Evolutionary conservation across 768 basidiomycete species (phyloP), one percentile per base, ranked within the genome.

Genomic region (Lactifluus volemus): DNA sequence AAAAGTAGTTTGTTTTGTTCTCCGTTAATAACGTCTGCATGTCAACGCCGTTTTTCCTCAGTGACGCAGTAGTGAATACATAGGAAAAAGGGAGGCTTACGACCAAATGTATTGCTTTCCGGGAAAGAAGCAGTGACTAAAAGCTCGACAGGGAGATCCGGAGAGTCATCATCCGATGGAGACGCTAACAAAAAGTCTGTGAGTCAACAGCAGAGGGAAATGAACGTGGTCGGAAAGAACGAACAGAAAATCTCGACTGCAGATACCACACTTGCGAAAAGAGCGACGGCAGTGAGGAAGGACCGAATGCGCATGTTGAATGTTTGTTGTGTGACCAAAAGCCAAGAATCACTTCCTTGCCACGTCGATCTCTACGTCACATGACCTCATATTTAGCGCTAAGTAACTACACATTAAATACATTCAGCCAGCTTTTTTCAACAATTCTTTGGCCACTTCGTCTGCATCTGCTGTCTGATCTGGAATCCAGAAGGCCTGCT

Each of bases 1-100:
- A 93, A 72, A 29, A 73, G 73, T 38, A 93, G 74, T 36, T 79
- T 74, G 70, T 91, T 93, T 69, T 80, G 83, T 76, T 90, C 88
- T 60, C 90, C 90, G 67, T 93, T 93, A 36, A 92, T 84, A 52
- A 92, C 76, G 61, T 91, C 90, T 92, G 68, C n/a, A 63, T 19
- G 19, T 34, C 34, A 59, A 36, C 10, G 7, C 17, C 54, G 48
- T 34, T 25, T 34, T 25, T 52, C 29, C 14, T 49, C 19, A 36
- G 44, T 41, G 48, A 11, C 25, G 32, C 30, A 50, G 42, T 32
- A 53, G 30, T 30, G 29, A 64, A 47, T 12, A 41, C n/a, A 25
- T 25, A 2, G 30, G 61, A 55, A 21, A 4, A 38, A 10, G 8
- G 19, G 15, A 50, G 53, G 80, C 89, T 65, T 71, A 90, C 89